Base-by-base conservation (phyloP, 2,329 filamentous ascomycete genomes). In the Phyllosticta citribraziliensis region DNA sequence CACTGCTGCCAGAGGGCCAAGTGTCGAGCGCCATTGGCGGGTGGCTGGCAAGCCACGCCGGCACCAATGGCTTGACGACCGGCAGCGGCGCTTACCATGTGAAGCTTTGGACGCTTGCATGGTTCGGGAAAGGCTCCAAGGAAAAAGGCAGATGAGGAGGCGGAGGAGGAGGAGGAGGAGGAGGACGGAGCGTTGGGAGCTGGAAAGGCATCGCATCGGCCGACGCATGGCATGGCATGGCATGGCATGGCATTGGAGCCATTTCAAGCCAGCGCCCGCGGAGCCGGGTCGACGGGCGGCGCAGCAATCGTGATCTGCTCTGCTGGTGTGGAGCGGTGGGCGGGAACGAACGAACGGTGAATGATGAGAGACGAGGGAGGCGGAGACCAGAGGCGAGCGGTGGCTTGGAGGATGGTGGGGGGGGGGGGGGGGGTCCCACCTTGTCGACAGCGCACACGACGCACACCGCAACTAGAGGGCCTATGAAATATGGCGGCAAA, bases 361-460 rank as follows among this genome's bases (percentile, higher is more conserved):
- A 10, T 30, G 27, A 30, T 8, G 27, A 30, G 27, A 30, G 27
- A 30, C 6, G 27, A 30, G 27, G 1, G 27, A 30, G 27, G 33
- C 33, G 33, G 33, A 40, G 33, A 40, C 4, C 33, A 40, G 33
- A 40, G 33, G 33, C 33, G 33, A 40, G 33, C 33, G 33, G 33
- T 40, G 33, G 33, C 33, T 40, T 40, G 33, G 33, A 40, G 33
- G 33, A 40, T 40, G 33, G 33, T 5, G 33, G 10, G 33, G 4
- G 1, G 33, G 33, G 14, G 33, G 10, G 33, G 33, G 33, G 11
- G 11, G 14, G 33, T 17, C 14, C 14, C 11, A 40, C 33, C 33
- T 40, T 12, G 33, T 40, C 58, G 58, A 53, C 58, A 61, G 58
- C 58, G 58, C 58, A 61, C 58, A 61, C 58, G 58, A 61, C 58